Evolutionary conservation across 1,139 yeast genomes (phyloP), one percentile per base, ranked within the genome.

Genomic region (Saccharomycopsis crataegensis): DNA sequence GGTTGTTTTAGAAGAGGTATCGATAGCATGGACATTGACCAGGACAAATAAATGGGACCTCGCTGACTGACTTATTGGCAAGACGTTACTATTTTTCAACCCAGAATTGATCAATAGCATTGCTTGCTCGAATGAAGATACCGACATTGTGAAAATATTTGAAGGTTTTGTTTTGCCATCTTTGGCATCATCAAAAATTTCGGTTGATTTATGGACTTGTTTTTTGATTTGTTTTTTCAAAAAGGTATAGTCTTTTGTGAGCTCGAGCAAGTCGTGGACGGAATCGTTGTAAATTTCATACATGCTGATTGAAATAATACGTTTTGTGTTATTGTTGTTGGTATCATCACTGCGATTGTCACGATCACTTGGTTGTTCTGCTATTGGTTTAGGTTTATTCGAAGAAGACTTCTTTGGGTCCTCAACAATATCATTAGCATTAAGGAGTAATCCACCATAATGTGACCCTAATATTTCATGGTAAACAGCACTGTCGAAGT

Each of bases 201-300:
- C 64, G 1, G 59, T 55, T 47, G 59, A 59, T 8, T 60, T 47
- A 53, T 59, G 47, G 56, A 46, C 54, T 42, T 54, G 52, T 43
- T 59, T 57, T 47, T 65, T 52, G 51, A 64, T 60, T 37, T 64
- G 56, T 65, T 67, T 64, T 55, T 66, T 67, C 28, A 66, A 52
- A 44, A 65, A 56, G 31, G 66, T 54, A 2, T 67, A 64, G 46
- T 71, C 73, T 38, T 71, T 71, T 16, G 65, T 59, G 8, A 70
- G 68, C 41, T 69, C 68, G 12, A 70, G 62, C 44, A 75, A 64
- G 56, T 74, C 78, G 36, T 69, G 70, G 22, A 75, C 63, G 17
- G 67, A 61, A 41, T 70, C 76, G 49, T 71, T 70, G 48, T 74
- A 65, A 9, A 75, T 63, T 56, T 74, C 77, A 65, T 75, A 77